Base-by-base conservation (phyloP, 2,329 filamentous ascomycete species). In the Westerdykella sp. region DNA sequence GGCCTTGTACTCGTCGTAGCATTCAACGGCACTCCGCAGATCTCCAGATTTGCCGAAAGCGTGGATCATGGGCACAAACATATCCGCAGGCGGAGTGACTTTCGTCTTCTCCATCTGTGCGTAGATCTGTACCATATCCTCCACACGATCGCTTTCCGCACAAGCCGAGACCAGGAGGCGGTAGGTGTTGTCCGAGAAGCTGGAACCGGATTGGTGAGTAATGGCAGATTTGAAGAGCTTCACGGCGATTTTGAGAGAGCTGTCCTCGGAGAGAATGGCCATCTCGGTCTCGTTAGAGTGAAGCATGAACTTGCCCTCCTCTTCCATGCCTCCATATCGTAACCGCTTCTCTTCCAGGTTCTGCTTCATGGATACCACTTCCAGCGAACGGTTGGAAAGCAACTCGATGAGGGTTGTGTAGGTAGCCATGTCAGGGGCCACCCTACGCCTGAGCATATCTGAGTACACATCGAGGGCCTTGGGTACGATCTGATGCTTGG, bases 391-490 rank as follows among this genome's bases (percentile, higher is more conserved):
- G 12, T 81, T 79, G 14, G 90, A 85, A 41, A 98, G 75, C 32
- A 96, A 74, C 45, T 85, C 81, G 43, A 98, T 85, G 14, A 98
- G 74, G 28, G 89, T 89, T 60, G 88, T 82, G 69, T 95, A 97
- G 0, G 91, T 97, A 44, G 85, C 80, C 42, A 83, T 81, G 63
- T 96, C 84, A 6, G 91, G 90, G 15, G 78, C 72, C 18, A 97
- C 83, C 55, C 84, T 84, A 51, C 90, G 85, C 52, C 84, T 82
- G 55, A 95, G 81, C 93, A 98, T 97, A 64, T 97, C 90, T 13
- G 89, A 85, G 67, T 97, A 98, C 41, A 98, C 86, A 70, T 95
- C 90, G 41, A 97, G 77, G 5, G 88, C 89, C 72, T 95, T 95
- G 48, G 88, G 84, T 12, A 95, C 87, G 41, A 93, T 81, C 69